These are phyloP conservation scores for Sungouiella thailandica DNA, from an alignment of 805 yeast genomes.

Conservation along the genomic window DNA sequence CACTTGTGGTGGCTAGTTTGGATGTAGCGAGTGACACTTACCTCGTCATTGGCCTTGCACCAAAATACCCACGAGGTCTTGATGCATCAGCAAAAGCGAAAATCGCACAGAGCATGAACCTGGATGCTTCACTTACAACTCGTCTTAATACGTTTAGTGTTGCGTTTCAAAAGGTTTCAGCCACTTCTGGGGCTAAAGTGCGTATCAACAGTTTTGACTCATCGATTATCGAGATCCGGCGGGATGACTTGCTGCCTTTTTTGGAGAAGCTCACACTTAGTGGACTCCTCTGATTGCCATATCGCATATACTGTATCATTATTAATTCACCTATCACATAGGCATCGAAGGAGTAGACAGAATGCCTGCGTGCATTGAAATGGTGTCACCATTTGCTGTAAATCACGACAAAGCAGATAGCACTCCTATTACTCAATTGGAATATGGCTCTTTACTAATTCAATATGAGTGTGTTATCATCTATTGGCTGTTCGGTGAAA, in stretches of 20 bases:
- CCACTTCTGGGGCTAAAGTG: constrained; percentile 78
- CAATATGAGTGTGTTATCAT: too few species aligned
- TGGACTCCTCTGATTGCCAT: constrained; percentile 37
- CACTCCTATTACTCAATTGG: too few species aligned
- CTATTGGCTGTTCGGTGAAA: too few species aligned
- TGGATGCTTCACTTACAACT: constrained; percentile 42
- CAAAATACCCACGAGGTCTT: constrained; percentile 59
- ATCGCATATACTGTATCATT: too few species aligned
- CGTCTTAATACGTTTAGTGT: constrained; percentile 76
- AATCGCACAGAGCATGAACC: constrained; percentile 15
- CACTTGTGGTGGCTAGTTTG: constrained; percentile 80
- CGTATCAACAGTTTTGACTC: constrained; percentile 94
- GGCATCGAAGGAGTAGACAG: too few species aligned
- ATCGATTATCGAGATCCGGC: constrained; percentile 82
- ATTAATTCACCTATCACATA: too few species aligned
- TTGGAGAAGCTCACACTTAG: constrained; percentile 77
- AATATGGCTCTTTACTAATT: too few species aligned
- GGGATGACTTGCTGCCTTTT: constrained; percentile 84
- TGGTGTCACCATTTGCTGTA: too few species aligned
- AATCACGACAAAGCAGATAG: too few species aligned
- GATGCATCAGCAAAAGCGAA: constrained; percentile 32
- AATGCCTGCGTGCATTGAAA: too few species aligned
- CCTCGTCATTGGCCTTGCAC: constrained; percentile 84
- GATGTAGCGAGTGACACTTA: constrained; percentile 72
- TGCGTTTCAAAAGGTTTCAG: constrained; percentile 87